Evolutionary conservation across 1,139 yeast species (phyloP), one percentile per base, ranked within the genome.

Genomic region (Pichia sp.): DNA sequence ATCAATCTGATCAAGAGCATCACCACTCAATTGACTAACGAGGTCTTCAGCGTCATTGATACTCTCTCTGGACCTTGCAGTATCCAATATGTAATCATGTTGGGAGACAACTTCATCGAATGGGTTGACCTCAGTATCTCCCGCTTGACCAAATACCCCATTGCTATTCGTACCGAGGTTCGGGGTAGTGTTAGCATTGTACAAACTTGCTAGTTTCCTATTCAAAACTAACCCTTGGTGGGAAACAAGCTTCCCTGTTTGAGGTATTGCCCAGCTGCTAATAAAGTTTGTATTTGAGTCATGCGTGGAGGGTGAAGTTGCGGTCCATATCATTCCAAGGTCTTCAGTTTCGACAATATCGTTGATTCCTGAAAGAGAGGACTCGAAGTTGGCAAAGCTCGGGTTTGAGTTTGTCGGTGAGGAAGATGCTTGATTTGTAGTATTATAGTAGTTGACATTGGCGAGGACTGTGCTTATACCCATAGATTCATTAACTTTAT

Each of bases 401-500:
- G n/a, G n/a, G n/a, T n/a, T n/a, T n/a, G n/a, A n/a, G n/a, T n/a
- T n/a, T n/a, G n/a, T n/a, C n/a, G n/a, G n/a, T n/a, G n/a, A n/a
- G n/a, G n/a, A n/a, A 2, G 71, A 59, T 4, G 25, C 13, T 20
- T 62, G 55, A 46, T 64, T 62, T 0, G 67, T 51, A 15, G 51
- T 51, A 13, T 28, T 27, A 15, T 27, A 23, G 15, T 27, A 37
- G 49, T 43, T 41, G 51, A 66, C 15, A 56, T 57, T 35, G 2
- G 77, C 74, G 4, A 74, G 56, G 6, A 73, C 46, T 1, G 74
- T 66, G 4, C 72, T 63, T 3, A 74, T 49, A 0, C 79, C 79
- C 10, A 70, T 46, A 37, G 63, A 64, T 44, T 72, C 77, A 47
- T 70, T 74, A 23, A 60, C 40, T 39, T 56, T 58, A 17, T 53